phyloP scores from a whole-genome alignment of 441 rosid genomes.

The Adansonia madagascariensis region DNA sequence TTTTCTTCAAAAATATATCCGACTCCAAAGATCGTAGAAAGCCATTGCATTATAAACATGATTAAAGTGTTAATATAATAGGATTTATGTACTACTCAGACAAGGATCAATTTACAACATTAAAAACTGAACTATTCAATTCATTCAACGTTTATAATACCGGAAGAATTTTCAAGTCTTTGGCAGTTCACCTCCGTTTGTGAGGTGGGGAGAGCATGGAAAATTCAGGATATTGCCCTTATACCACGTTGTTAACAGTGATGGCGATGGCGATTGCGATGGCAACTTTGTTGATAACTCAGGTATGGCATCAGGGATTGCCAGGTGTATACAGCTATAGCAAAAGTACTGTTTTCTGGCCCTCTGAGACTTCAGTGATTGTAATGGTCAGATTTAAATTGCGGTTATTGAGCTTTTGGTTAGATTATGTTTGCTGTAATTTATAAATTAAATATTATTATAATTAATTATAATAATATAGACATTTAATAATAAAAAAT shows the following conservation, averaged over 20 bases:
- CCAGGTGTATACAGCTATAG: neutral
- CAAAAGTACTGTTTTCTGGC: neutral
- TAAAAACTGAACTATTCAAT: neutral
- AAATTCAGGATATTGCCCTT: neutral
- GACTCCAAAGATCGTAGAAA: too few species aligned
- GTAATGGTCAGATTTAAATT: too few species aligned
- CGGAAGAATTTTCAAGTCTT: neutral
- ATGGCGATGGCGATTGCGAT: neutral
- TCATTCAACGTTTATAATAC: neutral
- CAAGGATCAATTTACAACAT: neutral
- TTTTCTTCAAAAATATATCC: neutral
- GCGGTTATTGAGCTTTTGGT: too few species aligned
- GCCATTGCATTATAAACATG: too few species aligned
- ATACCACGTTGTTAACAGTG: conserved; percentile 10
- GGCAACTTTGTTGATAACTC: neutral
- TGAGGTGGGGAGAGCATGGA: neutral
- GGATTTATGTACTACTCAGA: neutral
- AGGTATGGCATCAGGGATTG: neutral
- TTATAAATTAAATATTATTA: too few species aligned
- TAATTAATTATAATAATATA: too few species aligned
- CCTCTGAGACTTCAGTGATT: neutral
- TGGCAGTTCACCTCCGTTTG: conserved; percentile 16
- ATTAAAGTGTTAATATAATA: neutral
- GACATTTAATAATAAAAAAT: too few species aligned
- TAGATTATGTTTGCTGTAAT: too few species aligned